A percentile compares a stretch with the other conserved stretches of the same genome.
Evolutionary conservation across 345 rosid genomes (phyloP).

Genomic region (Diplotaxis tenuifolia): DNA sequence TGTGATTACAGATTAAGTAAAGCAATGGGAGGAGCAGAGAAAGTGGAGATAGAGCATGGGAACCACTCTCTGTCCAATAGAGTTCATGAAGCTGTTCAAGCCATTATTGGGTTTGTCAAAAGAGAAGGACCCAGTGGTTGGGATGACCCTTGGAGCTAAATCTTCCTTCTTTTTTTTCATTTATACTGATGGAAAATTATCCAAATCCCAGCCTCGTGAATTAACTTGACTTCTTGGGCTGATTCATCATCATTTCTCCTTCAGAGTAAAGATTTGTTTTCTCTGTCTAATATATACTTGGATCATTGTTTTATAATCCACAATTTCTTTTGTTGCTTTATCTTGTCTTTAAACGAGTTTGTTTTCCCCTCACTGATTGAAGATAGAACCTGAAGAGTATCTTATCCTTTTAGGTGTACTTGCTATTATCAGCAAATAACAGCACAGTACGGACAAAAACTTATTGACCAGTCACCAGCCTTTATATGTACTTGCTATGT

Average conservation of each 20-base stretch:
- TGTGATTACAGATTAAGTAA: conserved; percentile 65
- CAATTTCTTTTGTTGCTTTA: conserved; percentile 8
- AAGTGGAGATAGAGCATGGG: conserved; percentile 81
- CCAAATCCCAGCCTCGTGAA: conserved; percentile 15
- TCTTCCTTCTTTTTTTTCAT: not conserved
- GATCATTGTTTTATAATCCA: conserved; percentile 2
- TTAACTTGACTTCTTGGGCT: conserved; percentile 2
- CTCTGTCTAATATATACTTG: conserved; percentile 1
- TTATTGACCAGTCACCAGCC: not conserved
- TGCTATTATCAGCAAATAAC: not conserved
- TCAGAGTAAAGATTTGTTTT: not conserved
- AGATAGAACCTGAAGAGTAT: not conserved
- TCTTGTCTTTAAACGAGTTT: not conserved
- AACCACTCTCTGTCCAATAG: conserved; percentile 94
- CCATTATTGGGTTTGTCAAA: conserved; percentile 67
- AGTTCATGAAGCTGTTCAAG: conserved; percentile 68
- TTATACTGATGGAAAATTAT: not conserved
- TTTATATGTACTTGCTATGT: not conserved
- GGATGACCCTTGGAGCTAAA: conserved; percentile 96
- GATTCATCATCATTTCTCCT: conserved; percentile 3
- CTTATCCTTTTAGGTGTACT: not conserved
- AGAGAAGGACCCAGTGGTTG: conserved; percentile 92
- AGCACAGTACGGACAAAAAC: not conserved
- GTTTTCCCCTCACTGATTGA: not conserved
- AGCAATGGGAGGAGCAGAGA: conserved; percentile 98